Evolutionary conservation across 495 filamentous ascomycete genomes (phyloP).

Genomic region (Penicillium dipodomyicola): DNA sequence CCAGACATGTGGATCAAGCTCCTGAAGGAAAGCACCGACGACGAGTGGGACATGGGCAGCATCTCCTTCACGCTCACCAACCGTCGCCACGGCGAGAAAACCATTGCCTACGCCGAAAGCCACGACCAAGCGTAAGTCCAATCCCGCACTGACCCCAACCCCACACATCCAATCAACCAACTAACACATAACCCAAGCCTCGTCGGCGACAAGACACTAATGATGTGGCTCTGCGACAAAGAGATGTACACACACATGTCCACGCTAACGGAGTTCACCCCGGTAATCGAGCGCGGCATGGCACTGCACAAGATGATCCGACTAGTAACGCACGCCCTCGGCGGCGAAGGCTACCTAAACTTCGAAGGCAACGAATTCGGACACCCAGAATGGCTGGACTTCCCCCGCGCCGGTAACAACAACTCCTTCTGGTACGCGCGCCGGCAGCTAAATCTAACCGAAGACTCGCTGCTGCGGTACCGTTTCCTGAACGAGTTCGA

Average conservation of each 20-base stretch:
- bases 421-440: slow-evolving; percentile 98
- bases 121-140: slow-evolving; percentile 95
- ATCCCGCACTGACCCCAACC: background rate
- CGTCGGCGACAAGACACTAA: slow-evolving; percentile 91
- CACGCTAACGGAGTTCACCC: slow-evolving; percentile 72
- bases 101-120: slow-evolving; percentile 94
- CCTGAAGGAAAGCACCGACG: slow-evolving; percentile 87
- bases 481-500: slow-evolving; percentile 94
- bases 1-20: slow-evolving; percentile 99
- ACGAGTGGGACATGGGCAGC: slow-evolving; percentile 87
- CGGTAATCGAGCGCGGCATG: slow-evolving; percentile 87
- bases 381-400: slow-evolving; percentile 98
- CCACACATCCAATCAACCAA: background rate
- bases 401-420: slow-evolving; percentile 88
- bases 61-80: slow-evolving; percentile 87
- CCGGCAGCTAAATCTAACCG: slow-evolving; percentile 88
- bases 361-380: slow-evolving; percentile 99
- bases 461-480: slow-evolving; percentile 84
- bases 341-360: slow-evolving; percentile 96
- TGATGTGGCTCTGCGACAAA: slow-evolving; percentile 98
- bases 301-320: slow-evolving; percentile 96
- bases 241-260: slow-evolving; percentile 99
- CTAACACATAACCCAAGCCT: slow-evolving; percentile 57
- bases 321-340: slow-evolving; percentile 87
- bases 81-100: slow-evolving; percentile 93